Base-by-base conservation (phyloP, 176 grass and related monocot genomes). In the Avena insularis region DNA sequence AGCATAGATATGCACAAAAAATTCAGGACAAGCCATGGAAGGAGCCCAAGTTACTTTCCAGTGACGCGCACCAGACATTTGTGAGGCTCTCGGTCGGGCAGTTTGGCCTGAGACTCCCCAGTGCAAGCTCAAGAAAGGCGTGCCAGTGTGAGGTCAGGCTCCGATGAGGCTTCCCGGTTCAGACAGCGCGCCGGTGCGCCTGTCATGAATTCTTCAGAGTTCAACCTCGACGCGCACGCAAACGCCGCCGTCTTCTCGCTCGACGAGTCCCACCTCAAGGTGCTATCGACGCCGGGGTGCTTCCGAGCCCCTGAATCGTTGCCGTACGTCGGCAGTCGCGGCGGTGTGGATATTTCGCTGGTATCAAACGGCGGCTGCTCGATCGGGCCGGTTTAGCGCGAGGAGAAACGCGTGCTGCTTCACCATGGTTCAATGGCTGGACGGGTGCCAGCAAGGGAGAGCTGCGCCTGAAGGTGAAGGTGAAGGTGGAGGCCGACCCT, bases 141-240 rank as follows among this genome's bases (percentile, higher is more conserved):
- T 92, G 88, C 65, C 84, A 81, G 33, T 98, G 96, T 50, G 92
- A 96, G 55, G 88, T 96, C 71, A 86, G 85, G 51, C 92, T 98
- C 16, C 78, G 33, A 33, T 33, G 88, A n/a, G 92, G 90, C 48
- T 90, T 91, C 83, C 88, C 88, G 2, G 80, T 87, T 40, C 92
- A 96, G 87, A 80, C 54, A 16, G 83, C 89, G 19, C 51, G 51
- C 1, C 33, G 33, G 33, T 33, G 33, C 33, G 33, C 33, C 33
- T 33, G 33, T 33, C 33, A 33, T 33, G 33, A 33, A 33, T 33
- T 33, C 33, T 33, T 33, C 33, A 33, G 33, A 33, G 33, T 33
- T 33, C 33, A 33, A 33, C 33, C 33, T 33, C 33, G 33, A 33
- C 33, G 33, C 33, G 33, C 33, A 33, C 33, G 33, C 33, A 33